These are phyloP conservation scores for Martensiomyces pterosporus DNA, from an alignment of 192 early-diverging fungal genomes.

Conservation along the genomic window DNA sequence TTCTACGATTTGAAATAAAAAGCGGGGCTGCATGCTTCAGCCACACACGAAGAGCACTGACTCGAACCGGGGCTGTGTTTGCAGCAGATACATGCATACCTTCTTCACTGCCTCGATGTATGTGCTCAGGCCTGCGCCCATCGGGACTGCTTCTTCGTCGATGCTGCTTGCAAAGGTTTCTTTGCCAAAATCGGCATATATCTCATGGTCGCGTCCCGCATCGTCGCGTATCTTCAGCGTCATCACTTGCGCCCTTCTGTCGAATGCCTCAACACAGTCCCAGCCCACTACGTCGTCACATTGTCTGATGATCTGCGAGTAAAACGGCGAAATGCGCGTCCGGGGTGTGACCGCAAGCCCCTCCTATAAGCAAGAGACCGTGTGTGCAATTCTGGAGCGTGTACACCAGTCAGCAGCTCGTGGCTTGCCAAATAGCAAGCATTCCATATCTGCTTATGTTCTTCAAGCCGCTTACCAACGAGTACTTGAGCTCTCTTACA, in stretches of 20 bases:
- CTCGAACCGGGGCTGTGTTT: no score
- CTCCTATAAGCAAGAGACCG: no score
- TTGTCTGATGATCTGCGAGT: conserved; percentile 23
- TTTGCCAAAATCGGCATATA: conserved; percentile 23
- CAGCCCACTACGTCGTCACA: conserved; percentile 30
- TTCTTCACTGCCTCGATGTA: conserved; percentile 21
- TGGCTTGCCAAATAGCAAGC: no score
- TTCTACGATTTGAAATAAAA: conserved; percentile 10
- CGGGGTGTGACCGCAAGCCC: no score
- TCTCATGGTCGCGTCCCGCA: conserved; percentile 14
- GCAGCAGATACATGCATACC: no score
- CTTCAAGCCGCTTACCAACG: conserved; percentile 29
- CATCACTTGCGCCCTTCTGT: conserved; percentile 21
- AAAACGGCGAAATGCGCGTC: conserved; percentile 36
- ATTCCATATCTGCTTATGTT: no score
- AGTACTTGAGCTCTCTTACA: conserved; percentile 34
- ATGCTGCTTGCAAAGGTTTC: conserved; percentile 24
- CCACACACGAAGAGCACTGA: no score
- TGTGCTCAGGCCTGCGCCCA: conserved; percentile 9
- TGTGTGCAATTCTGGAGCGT: no score
- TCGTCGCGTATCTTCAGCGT: conserved; percentile 12
- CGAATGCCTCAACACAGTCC: conserved; percentile 24
- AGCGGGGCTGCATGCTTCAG: neutral
- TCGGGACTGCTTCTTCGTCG: conserved; percentile 14
- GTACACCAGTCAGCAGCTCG: no score